These are phyloP conservation scores for Penicillium griseofulvum DNA, from an alignment of 2,329 filamentous ascomycete species.

Conservation along the genomic window DNA sequence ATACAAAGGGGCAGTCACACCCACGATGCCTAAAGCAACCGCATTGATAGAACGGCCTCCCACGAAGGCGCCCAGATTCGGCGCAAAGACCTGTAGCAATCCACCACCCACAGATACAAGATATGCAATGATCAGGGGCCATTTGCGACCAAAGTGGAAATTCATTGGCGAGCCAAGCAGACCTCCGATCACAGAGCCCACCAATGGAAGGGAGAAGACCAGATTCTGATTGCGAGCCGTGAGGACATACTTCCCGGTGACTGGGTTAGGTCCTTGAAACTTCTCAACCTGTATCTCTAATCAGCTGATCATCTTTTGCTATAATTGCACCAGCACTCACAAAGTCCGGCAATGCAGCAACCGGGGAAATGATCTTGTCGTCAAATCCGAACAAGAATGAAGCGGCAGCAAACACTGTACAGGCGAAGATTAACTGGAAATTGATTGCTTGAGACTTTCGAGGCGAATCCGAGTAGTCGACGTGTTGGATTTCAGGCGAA, in stretches of 20 bases:
- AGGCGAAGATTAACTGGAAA: conserved; percentile 25
- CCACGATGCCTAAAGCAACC: conserved; percentile 33
- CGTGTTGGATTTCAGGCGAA: conserved; percentile 21
- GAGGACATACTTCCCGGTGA: conserved; percentile 22
- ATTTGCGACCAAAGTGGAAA: conserved; percentile 36
- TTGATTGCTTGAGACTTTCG: conserved; percentile 23
- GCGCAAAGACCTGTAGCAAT: conserved; percentile 38
- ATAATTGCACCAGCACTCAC: conserved; percentile 16
- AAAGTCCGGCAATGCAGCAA: conserved; percentile 29
- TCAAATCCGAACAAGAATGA: conserved; percentile 36
- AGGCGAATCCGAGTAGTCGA: conserved; percentile 8
- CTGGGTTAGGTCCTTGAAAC: conserved; percentile 31
- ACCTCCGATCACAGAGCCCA: conserved; percentile 35
- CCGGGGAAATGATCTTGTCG: conserved; percentile 34
- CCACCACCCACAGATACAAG: conserved; percentile 33
- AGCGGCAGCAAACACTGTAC: conserved; percentile 29
- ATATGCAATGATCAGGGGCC: conserved; percentile 35
- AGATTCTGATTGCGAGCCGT: conserved; percentile 38
- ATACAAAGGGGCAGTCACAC: conserved; percentile 38
- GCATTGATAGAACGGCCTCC: conserved; percentile 34
- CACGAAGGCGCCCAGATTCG: conserved; percentile 35
- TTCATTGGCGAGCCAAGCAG: conserved; percentile 34
- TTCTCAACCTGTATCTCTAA: conserved; percentile 22
- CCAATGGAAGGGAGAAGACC: conserved; percentile 36
- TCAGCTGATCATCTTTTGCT: not conserved